A percentile compares a stretch with the other conserved stretches of the same genome.
Evolutionary conservation across 306 rosid genomes (phyloP).

Genomic region (Rosa chinensis): DNA sequence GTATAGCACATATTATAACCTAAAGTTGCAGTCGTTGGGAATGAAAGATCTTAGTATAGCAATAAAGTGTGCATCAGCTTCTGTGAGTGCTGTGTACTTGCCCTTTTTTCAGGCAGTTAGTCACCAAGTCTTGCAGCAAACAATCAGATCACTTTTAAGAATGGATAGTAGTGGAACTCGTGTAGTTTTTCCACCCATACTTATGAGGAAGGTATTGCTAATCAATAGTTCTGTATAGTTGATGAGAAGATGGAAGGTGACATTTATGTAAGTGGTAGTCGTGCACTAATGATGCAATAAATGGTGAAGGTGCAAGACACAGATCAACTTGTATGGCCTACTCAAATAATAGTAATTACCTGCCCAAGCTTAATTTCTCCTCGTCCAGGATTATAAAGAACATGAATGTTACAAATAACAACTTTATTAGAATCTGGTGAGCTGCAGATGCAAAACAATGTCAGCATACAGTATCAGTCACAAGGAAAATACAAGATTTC

Average conservation of each 20-base stretch:
- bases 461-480: not conserved
- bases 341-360: slow-evolving; percentile 47
- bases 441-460: slow-evolving; percentile 42
- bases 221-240: not conserved
- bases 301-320: not conserved
- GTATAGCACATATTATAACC: not conserved
- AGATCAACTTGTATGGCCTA: slow-evolving; percentile 4
- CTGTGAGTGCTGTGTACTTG: not conserved
- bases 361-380: slow-evolving; percentile 98
- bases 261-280: not conserved
- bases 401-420: slow-evolving; percentile 83
- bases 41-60: not conserved
- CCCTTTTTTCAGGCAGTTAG: not conserved
- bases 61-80: not conserved
- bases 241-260: not conserved
- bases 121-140: not conserved
- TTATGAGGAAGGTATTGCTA: not conserved
- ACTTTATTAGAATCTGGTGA: slow-evolving; percentile 54
- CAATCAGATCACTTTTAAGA: not conserved
- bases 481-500: not conserved
- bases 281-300: not conserved
- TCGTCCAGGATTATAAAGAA: slow-evolving; percentile 84
- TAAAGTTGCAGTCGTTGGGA: not conserved
- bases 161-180: not conserved
- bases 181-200: not conserved